Evolutionary conservation across 2,329 filamentous ascomycete genomes (phyloP).

Genomic region (Pseudogymnoascus sp.): DNA sequence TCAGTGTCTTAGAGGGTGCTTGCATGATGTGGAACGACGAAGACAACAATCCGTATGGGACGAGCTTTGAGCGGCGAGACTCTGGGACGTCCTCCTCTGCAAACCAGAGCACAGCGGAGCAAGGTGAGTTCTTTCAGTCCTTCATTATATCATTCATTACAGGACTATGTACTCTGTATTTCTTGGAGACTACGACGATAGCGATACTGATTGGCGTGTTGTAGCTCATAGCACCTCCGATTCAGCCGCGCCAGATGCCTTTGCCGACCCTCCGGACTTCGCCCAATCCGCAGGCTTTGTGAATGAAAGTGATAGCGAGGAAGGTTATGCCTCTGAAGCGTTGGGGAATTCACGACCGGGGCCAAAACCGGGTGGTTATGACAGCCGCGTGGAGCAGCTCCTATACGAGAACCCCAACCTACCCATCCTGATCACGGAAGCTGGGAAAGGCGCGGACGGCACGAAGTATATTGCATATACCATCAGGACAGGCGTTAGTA

Average conservation of each 20-base stretch:
- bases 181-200: conserved; percentile 31
- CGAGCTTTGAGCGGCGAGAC: conserved; percentile 81
- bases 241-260: conserved; percentile 62
- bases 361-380: conserved; percentile 78
- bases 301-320: conserved; percentile 39
- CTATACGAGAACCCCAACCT: conserved; percentile 90
- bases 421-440: conserved; percentile 86
- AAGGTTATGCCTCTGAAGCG: conserved; percentile 39
- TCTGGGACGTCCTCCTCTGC: conserved; percentile 64
- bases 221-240: conserved; percentile 58
- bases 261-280: conserved; percentile 35
- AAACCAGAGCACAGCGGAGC: conserved; percentile 56
- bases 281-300: conserved; percentile 22
- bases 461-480: conserved; percentile 96
- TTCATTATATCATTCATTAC: conserved; percentile 15
- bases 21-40: conserved; percentile 94
- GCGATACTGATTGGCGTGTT: conserved; percentile 41
- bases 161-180: conserved; percentile 36
- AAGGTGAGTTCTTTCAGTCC: conserved; percentile 41
- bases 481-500: conserved; percentile 77
- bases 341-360: conserved; percentile 45
- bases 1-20: conserved; percentile 2
- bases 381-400: conserved; percentile 94
- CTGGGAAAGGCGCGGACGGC: conserved; percentile 89
- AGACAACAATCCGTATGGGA: conserved; percentile 94